phyloP scores from a whole-genome alignment of 176 grass and related monocot species.

The Eragrostis nindensis region DNA sequence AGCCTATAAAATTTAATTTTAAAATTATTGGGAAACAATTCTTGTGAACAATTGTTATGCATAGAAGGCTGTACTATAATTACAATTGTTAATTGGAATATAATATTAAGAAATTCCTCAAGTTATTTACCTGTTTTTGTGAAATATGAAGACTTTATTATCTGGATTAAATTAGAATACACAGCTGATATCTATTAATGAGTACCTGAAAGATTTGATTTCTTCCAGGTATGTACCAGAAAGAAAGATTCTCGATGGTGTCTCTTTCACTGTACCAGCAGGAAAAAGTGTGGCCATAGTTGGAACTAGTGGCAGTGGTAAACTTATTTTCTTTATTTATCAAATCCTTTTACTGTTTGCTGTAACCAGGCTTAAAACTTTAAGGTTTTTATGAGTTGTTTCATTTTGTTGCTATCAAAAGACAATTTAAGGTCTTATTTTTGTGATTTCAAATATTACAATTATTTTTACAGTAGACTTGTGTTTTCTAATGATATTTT shows the following conservation, averaged over 20 bases:
- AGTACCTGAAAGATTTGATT: conserved; percentile 43
- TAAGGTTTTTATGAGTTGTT: conserved; percentile 15
- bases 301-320: conserved; percentile 98
- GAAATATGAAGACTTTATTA: conserved; percentile 25
- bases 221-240: conserved; percentile 87
- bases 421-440: conserved; percentile 1
- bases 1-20: not conserved
- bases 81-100: not conserved
- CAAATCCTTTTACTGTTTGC: conserved; percentile 11
- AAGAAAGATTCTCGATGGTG: conserved; percentile 89
- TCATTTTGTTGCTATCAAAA: conserved; percentile 10
- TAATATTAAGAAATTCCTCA: conserved; percentile 9
- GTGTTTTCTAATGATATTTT: conserved; percentile 2
- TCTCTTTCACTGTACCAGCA: conserved; percentile 86
- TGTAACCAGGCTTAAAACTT: conserved; percentile 10
- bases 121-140: not conserved
- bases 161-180: conserved; percentile 19
- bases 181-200: conserved; percentile 19
- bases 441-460: not conserved
- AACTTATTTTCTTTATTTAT: conserved; percentile 23
- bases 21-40: conserved; percentile 14
- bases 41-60: not conserved
- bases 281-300: conserved; percentile 94
- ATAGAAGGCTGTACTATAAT: conserved; percentile 15
- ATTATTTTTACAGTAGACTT: conserved; percentile 13